These are phyloP conservation scores for Reutealis trisperma DNA, from an alignment of 345 rosid species.

Conservation along the genomic window DNA sequence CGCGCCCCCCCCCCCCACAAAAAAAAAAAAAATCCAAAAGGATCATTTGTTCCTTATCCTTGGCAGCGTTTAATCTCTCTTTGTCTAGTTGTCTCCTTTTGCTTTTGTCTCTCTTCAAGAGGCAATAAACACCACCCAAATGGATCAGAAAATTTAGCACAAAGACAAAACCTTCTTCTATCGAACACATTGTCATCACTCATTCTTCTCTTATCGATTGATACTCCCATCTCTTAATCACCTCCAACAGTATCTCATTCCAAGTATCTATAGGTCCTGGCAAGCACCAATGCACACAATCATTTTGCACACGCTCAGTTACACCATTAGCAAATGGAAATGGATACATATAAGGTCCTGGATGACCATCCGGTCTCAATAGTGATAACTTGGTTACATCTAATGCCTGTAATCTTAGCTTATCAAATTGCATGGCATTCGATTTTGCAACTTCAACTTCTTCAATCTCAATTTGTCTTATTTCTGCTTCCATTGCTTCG, in stretches of 20 bases:
- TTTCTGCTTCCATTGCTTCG: conserved; percentile 78
- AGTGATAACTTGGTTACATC: conserved; percentile 72
- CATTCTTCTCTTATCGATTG: conserved; percentile 28
- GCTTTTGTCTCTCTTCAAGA: conserved; percentile 7
- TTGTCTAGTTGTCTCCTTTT: conserved; percentile 9
- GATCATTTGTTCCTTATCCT: neutral
- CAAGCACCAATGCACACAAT: conserved; percentile 96
- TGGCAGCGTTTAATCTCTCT: conserved; percentile 6
- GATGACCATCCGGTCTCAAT: conserved; percentile 88
- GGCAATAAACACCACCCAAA: conserved; percentile 8
- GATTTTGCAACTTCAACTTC: conserved; percentile 55
- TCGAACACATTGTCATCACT: neutral
- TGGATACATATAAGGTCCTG: conserved; percentile 84
- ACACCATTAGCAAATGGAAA: conserved; percentile 77
- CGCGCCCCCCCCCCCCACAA: no score
- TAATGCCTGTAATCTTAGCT: conserved; percentile 59
- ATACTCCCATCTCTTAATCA: conserved; percentile 57
- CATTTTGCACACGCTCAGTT: conserved; percentile 75
- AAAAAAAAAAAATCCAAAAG: conserved; percentile 3
- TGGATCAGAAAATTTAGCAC: neutral
- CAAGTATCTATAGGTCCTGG: conserved; percentile 96
- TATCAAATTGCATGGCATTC: conserved; percentile 21
- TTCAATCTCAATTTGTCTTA: conserved; percentile 63
- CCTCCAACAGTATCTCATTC: conserved; percentile 74
- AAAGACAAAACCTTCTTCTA: neutral